Evolutionary conservation across 129 eudicot species (phyloP).

Genomic region (sunflower (Helianthus annuus)): HanXRQr2.0-SUNRISE NC_035439.2:146422601-146423100

Average conservation of each 20-base stretch:
- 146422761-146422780: too few species aligned
- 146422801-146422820: neutral
- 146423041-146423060: neutral
- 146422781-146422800: neutral
- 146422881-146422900: neutral
- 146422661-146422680: too few species aligned
- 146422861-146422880: neutral
- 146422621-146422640: too few species aligned
- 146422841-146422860: neutral
- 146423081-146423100: neutral
- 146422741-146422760: neutral
- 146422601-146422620: too few species aligned
- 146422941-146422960: neutral
- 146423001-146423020: neutral
- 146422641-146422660: too few species aligned
- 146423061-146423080: neutral
- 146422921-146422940: neutral
- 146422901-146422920: neutral
- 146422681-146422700: too few species aligned
- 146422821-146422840: neutral
- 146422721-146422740: too few species aligned
- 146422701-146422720: too few species aligned
- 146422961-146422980: neutral
- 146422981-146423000: neutral
- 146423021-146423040: neutral